These are phyloP conservation scores for Boletus subluridellus DNA, from an alignment of 1,284 basidiomycete species.

Conservation along the genomic window DNA sequence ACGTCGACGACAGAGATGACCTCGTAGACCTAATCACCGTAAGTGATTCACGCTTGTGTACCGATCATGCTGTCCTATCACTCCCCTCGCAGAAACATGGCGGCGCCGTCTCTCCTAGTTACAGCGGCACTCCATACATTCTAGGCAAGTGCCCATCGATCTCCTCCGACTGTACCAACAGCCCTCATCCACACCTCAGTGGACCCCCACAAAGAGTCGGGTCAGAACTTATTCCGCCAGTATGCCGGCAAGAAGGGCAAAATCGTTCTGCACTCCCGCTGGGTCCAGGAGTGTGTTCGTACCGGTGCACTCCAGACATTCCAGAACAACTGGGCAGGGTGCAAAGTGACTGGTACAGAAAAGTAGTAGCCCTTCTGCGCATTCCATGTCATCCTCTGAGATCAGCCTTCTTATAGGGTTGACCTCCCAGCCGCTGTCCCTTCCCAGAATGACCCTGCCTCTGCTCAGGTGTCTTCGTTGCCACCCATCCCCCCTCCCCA, in stretches of 20 bases:
- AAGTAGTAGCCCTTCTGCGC: slow-evolving; percentile 41
- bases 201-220: slow-evolving; percentile 71
- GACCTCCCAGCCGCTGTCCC: slow-evolving; percentile 36
- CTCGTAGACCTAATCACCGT: slow-evolving; percentile 64
- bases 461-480: slow-evolving; percentile 26
- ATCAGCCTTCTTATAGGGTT: slow-evolving; percentile 18
- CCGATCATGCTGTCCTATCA: slow-evolving; percentile 8
- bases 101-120: slow-evolving; percentile 64
- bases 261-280: slow-evolving; percentile 63
- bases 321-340: slow-evolving; percentile 69
- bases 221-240: slow-evolving; percentile 72
- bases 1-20: slow-evolving; percentile 63
- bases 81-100: slow-evolving; percentile 59
- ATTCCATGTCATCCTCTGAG: slow-evolving; percentile 7
- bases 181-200: slow-evolving; percentile 18
- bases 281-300: slow-evolving; percentile 72
- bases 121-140: slow-evolving; percentile 72
- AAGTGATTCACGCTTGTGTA: slow-evolving; percentile 20
- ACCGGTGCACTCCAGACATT: slow-evolving; percentile 65
- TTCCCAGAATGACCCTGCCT: slow-evolving; percentile 31
- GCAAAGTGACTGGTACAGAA: slow-evolving; percentile 73
- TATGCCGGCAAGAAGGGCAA: slow-evolving; percentile 75
- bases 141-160: slow-evolving; percentile 51
- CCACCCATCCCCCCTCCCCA: slow-evolving; percentile 32
- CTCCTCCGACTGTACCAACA: slow-evolving; percentile 10